Conservation (phyloP, 1,284 basidiomycete genomes). For the Cryptococcus floricola region DNA sequence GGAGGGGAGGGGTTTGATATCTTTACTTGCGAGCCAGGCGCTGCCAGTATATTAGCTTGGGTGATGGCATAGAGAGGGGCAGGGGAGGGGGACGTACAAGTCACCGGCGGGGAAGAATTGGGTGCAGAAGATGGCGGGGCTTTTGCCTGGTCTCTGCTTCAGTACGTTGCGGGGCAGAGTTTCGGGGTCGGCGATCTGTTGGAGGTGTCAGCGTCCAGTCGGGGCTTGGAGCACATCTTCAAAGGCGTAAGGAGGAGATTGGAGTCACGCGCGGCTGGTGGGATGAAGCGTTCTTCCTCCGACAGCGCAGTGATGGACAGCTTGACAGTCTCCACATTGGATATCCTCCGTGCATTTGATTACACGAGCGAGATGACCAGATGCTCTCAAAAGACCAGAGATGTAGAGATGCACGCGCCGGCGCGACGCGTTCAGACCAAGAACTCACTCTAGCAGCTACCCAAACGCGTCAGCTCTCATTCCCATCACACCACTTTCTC, state of each 20-base stretch:
- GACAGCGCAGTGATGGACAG: too few relatives aligned
- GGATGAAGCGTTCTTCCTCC: too few relatives aligned
- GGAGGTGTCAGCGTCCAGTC: slow-evolving; percentile 29
- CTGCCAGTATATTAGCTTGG: slow-evolving; percentile 49
- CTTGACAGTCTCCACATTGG: too few relatives aligned
- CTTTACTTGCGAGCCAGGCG: slow-evolving; percentile 77
- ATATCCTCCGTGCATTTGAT: too few relatives aligned
- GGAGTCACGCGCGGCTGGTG: too few relatives aligned
- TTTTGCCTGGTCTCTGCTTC: slow-evolving; percentile 32
- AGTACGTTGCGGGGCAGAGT: slow-evolving; percentile 33
- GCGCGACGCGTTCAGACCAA: background rate
- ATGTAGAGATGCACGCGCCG: background rate
- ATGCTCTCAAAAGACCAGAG: too few relatives aligned
- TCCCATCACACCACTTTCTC: background rate
- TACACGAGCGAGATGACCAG: too few relatives aligned
- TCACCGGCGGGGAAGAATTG: slow-evolving; percentile 62
- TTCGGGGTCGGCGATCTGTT: slow-evolving; percentile 40
- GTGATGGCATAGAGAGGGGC: too few relatives aligned
- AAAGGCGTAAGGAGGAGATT: slow-evolving; percentile 9
- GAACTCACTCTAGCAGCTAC: slow-evolving; percentile 33
- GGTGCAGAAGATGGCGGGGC: slow-evolving; percentile 29
- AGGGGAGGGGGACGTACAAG: slow-evolving; percentile 60
- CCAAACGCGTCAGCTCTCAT: slow-evolving; percentile 7
- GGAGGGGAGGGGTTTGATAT: slow-evolving; percentile 70
- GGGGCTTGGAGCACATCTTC: background rate